These are phyloP conservation scores for Coprinopsis cinerea DNA, from an alignment of 768 basidiomycete genomes.

Conservation along the genomic window DNA sequence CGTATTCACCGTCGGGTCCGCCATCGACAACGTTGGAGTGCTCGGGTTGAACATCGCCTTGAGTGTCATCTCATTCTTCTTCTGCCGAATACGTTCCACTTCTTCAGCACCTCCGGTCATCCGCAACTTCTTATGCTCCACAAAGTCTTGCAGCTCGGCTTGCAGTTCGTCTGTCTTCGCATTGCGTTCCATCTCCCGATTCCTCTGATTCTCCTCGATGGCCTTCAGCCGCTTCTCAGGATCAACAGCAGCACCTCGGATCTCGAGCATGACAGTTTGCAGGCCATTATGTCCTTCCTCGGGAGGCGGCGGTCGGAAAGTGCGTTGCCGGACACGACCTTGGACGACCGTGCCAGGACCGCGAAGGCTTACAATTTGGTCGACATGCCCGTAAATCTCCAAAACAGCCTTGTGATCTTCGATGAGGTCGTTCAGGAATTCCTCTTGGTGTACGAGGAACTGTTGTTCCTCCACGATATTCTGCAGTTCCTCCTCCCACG, in stretches of 20 bases:
- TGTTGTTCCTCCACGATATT: constrained; percentile 97
- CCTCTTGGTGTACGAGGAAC: constrained; percentile 88
- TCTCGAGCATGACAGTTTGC: constrained; percentile 85
- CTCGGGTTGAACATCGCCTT: constrained; percentile 73
- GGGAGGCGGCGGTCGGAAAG: constrained; percentile 54
- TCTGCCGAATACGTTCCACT: constrained; percentile 80
- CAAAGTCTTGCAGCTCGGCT: constrained; percentile 80
- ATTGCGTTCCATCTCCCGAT: constrained; percentile 69
- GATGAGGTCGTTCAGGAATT: constrained; percentile 79
- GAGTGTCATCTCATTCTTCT: constrained; percentile 75
- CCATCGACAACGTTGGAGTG: constrained; percentile 5
- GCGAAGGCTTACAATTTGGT: constrained; percentile 77
- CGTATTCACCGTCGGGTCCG: background rate
- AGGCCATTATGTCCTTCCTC: constrained; percentile 67
- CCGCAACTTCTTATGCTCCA: constrained; percentile 80
- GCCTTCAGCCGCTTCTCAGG: constrained; percentile 84
- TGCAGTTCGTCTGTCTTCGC: constrained; percentile 77
- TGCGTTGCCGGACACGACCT: constrained; percentile 30
- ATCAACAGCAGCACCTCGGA: constrained; percentile 75
- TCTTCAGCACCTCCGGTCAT: constrained; percentile 96
- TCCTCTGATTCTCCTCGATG: constrained; percentile 84
- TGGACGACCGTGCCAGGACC: constrained; percentile 35
- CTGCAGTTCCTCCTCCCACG: constrained; percentile 94
- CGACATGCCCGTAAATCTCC: constrained; percentile 86
- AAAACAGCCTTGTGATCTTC: constrained; percentile 90